Conservation (phyloP, 176 grass and related monocot species). For the Aegilops bicornis region DNA sequence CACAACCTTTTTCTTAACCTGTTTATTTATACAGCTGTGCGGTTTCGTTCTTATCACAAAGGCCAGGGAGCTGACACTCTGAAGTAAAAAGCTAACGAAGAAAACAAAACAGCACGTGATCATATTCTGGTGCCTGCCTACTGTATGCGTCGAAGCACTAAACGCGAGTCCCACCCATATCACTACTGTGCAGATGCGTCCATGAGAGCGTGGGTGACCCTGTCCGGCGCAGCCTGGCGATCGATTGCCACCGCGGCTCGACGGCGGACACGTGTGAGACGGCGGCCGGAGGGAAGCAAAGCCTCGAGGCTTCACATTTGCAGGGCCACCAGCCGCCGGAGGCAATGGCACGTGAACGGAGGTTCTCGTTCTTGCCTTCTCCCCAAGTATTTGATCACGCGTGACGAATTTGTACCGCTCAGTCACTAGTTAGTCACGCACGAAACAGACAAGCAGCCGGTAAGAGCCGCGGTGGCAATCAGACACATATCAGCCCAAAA, state of each 20-base stretch:
- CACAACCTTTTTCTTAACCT: too few relatives aligned
- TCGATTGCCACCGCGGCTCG: not conserved
- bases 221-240: not conserved
- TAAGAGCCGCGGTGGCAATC: too few relatives aligned
- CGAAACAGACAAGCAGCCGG: too few relatives aligned
- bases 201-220: not conserved
- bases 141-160: not conserved
- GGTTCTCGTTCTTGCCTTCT: not conserved
- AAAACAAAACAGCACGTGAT: constrained; percentile 35
- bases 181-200: not conserved
- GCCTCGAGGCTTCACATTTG: not conserved
- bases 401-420: not conserved
- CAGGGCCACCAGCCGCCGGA: not conserved
- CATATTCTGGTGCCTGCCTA: not conserved
- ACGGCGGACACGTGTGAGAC: constrained; percentile 14
- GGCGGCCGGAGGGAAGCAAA: not conserved
- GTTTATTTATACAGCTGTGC: not conserved
- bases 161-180: constrained; percentile 35
- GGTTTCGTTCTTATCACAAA: not conserved
- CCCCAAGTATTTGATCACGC: not conserved
- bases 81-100: not conserved
- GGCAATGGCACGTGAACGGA: not conserved
- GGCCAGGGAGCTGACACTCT: not conserved
- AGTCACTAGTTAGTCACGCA: too few relatives aligned
- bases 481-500: too few relatives aligned